These are phyloP conservation scores for Salvia hispanica DNA, from an alignment of 257 asterid genomes.

Conservation along the genomic window DNA sequence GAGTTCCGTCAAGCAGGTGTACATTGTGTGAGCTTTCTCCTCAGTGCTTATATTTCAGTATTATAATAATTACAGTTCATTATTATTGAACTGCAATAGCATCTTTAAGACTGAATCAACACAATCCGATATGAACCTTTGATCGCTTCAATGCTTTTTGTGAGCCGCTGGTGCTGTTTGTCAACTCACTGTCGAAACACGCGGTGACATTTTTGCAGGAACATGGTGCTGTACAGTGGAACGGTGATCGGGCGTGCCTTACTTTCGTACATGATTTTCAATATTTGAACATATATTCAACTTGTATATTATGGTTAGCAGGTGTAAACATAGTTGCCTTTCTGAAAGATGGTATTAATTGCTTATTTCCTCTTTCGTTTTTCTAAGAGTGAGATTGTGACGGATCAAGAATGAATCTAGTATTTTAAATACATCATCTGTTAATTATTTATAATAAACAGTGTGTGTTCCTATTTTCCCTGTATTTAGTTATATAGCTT, in stretches of 20 bases:
- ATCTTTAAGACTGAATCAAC: neutral
- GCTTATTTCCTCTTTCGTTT: too few species aligned
- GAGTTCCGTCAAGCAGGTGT: slow-evolving; percentile 34
- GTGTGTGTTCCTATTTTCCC: too few species aligned
- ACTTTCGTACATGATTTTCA: neutral
- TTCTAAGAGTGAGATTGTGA: too few species aligned
- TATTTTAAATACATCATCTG: too few species aligned
- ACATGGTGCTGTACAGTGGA: slow-evolving; percentile 3
- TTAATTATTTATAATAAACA: too few species aligned
- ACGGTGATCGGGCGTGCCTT: neutral
- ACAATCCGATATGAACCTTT: neutral
- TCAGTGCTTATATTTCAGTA: neutral
- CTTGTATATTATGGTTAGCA: too few species aligned
- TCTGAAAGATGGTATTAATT: too few species aligned
- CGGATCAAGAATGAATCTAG: too few species aligned
- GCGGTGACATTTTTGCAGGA: slow-evolving; percentile 13
- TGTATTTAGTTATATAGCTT: too few species aligned
- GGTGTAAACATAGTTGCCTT: too few species aligned
- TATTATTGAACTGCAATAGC: neutral
- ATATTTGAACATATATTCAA: neutral
- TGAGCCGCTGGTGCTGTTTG: neutral
- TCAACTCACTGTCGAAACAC: neutral
- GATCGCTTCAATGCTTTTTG: too few species aligned
- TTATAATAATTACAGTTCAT: slow-evolving; percentile 1
- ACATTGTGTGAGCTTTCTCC: neutral